These are phyloP conservation scores for Globisporangium sylvaticum DNA, from an alignment of 352 stramenopile genomes.

Conservation along the genomic window DNA sequence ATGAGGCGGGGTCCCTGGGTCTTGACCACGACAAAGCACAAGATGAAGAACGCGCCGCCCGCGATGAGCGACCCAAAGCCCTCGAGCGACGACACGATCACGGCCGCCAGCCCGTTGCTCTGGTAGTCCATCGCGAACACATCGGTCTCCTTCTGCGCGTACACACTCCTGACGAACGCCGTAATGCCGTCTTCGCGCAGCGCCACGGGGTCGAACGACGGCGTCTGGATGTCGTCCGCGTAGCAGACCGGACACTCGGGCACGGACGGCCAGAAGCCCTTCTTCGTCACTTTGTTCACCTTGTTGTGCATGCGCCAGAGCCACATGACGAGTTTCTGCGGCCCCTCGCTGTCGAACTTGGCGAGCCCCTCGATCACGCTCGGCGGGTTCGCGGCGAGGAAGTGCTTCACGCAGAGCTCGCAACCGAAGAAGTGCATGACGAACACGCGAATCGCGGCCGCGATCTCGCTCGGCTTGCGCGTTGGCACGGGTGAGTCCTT, in stretches of 20 bases:
- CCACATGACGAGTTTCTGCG: conserved; percentile 54
- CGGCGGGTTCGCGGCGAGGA: conserved; percentile 59
- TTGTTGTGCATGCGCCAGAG: conserved; percentile 85
- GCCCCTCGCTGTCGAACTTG: conserved; percentile 29
- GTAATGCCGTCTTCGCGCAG: conserved; percentile 54
- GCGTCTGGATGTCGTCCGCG: conserved; percentile 36
- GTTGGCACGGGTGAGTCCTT: conserved; percentile 19
- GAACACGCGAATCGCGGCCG: conserved; percentile 60
- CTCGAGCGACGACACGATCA: conserved; percentile 35
- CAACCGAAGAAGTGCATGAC: conserved; percentile 84
- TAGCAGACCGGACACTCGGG: conserved; percentile 57
- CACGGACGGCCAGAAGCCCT: conserved; percentile 59
- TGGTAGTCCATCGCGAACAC: conserved; percentile 45
- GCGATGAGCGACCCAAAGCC: conserved; percentile 28
- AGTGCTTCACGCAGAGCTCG: conserved; percentile 72
- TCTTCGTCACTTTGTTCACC: conserved; percentile 75
- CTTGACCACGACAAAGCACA: conserved; percentile 20
- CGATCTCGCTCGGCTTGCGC: conserved; percentile 56
- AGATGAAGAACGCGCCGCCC: conserved; percentile 6
- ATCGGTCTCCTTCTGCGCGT: conserved; percentile 45
- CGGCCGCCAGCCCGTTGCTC: conserved; percentile 33
- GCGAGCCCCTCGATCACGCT: conserved; percentile 45
- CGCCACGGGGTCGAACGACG: conserved; percentile 40
- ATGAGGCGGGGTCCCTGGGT: conserved; percentile 20
- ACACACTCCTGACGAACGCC: conserved; percentile 49